A percentile compares a stretch with the other conserved stretches of the same genome.
These are phyloP conservation scores for Ceratobasidium sp. DNA, from an alignment of 1,284 basidiomycete species.

Conservation along the genomic window DNA sequence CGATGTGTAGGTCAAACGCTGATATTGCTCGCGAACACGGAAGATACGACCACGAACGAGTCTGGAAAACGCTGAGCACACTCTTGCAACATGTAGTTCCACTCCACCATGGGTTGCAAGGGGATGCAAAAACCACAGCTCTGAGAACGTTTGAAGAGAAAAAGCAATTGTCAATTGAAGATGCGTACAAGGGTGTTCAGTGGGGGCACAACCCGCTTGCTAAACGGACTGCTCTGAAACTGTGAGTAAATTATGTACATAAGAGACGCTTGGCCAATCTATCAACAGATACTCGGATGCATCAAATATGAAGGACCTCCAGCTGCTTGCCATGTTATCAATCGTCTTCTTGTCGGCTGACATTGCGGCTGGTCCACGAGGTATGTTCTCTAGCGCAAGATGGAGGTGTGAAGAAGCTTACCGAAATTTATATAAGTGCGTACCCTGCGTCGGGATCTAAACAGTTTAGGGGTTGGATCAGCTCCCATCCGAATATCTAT, in stretches of 20 bases:
- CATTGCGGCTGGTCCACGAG: constrained; percentile 31
- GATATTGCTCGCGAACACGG: constrained; percentile 37
- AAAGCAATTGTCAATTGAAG: constrained; percentile 18
- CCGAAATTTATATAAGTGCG: not conserved
- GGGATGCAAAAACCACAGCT: constrained; percentile 2
- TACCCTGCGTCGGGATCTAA: constrained; percentile 13
- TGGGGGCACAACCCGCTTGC: constrained; percentile 45
- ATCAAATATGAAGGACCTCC: constrained; percentile 40
- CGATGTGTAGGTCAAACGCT: constrained; percentile 42
- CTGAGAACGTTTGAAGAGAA: constrained; percentile 19
- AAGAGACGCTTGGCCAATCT: not conserved
- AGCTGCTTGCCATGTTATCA: constrained; percentile 46
- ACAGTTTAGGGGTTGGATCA: constrained; percentile 8
- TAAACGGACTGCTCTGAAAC: not conserved
- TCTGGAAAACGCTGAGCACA: constrained; percentile 41
- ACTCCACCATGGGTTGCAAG: constrained; percentile 31
- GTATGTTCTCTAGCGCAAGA: constrained; percentile 16
- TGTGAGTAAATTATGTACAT: constrained; percentile 33
- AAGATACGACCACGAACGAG: constrained; percentile 43
- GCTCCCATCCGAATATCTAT: constrained; percentile 40
- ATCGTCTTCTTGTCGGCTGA: constrained; percentile 44
- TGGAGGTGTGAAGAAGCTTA: not conserved
- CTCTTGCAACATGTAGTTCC: constrained; percentile 37
- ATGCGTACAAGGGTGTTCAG: constrained; percentile 37
- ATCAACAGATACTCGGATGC: constrained; percentile 42